A percentile compares a stretch with the other conserved stretches of the same genome.
phyloP scores from a whole-genome alignment of 768 basidiomycete genomes.

The Lentinula sp. region DNA sequence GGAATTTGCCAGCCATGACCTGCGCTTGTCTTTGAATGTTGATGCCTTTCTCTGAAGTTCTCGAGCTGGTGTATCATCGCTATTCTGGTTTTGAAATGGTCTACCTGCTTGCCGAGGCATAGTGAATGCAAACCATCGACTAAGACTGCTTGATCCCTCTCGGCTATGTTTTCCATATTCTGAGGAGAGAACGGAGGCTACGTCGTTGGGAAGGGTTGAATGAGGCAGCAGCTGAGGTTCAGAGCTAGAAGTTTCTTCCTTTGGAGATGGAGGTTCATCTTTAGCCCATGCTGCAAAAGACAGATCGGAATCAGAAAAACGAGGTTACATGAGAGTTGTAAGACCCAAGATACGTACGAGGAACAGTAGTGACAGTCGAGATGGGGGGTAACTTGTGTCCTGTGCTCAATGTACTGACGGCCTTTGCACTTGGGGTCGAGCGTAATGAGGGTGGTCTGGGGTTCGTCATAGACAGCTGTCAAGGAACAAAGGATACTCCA shows the following conservation, averaged over 20 bases:
- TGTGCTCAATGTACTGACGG: slow-evolving; percentile 25
- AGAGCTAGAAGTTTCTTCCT: slow-evolving; percentile 28
- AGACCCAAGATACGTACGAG: slow-evolving; percentile 44
- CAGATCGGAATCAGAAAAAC: neutral
- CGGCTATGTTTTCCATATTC: neutral
- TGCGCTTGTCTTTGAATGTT: slow-evolving; percentile 37
- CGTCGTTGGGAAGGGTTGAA: slow-evolving; percentile 40
- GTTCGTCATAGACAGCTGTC: slow-evolving; percentile 14
- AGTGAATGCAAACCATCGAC: slow-evolving; percentile 75
- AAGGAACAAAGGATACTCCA: neutral
- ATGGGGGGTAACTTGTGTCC: slow-evolving; percentile 30
- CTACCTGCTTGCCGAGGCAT: slow-evolving; percentile 39
- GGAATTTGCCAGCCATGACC: slow-evolving; percentile 46
- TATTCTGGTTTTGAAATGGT: slow-evolving; percentile 14
- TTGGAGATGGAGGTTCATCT: slow-evolving; percentile 77
- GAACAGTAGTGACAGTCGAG: slow-evolving; percentile 57
- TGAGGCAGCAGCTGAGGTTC: slow-evolving; percentile 27
- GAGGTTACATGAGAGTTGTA: neutral
- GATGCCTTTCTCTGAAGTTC: slow-evolving; percentile 27
- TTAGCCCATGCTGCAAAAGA: slow-evolving; percentile 65
- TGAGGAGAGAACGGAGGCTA: slow-evolving; percentile 36
- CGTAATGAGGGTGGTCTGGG: slow-evolving; percentile 27
- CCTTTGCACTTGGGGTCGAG: slow-evolving; percentile 29
- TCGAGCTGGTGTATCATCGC: neutral
- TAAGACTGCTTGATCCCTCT: slow-evolving; percentile 30